phyloP scores from a whole-genome alignment of 805 yeast genomes.

The Lipomyces chichibuensis region DNA sequence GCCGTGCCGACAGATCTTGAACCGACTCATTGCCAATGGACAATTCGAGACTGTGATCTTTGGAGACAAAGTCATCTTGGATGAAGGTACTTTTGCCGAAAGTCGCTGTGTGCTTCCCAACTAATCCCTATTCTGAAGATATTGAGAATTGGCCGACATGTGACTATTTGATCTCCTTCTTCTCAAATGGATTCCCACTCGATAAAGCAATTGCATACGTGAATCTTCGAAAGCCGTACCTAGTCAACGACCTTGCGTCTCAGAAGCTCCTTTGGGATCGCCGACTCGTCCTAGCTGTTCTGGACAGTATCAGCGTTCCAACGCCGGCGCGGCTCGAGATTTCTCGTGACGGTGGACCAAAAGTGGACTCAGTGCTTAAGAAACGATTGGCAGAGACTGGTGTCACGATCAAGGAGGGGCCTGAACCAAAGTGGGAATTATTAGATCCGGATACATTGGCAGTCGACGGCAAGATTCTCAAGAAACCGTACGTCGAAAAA shows the following conservation, averaged over 20 bases:
- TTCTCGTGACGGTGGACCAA: constrained; percentile 96
- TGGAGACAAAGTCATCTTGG: constrained; percentile 95
- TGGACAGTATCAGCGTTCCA: constrained; percentile 82
- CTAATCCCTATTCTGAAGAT: constrained; percentile 35
- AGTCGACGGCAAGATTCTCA: constrained; percentile 66
- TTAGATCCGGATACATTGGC: constrained; percentile 79
- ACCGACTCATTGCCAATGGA: constrained; percentile 78
- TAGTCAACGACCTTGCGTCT: constrained; percentile 84
- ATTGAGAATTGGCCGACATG: constrained; percentile 99
- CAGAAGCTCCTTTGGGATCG: constrained; percentile 98
- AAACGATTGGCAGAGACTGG: constrained; percentile 64
- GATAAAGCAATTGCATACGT: constrained; percentile 93
- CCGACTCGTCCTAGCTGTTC: constrained; percentile 75
- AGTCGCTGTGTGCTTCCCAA: neutral
- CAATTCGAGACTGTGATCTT: constrained; percentile 96
- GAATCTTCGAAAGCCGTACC: constrained; percentile 83
- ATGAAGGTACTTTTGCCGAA: constrained; percentile 53
- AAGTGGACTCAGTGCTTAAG: constrained; percentile 67
- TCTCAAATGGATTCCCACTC: constrained; percentile 93
- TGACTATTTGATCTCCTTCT: constrained; percentile 89
- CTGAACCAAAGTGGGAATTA: constrained; percentile 73
- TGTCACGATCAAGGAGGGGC: constrained; percentile 49
- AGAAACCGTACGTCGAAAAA: constrained; percentile 94
- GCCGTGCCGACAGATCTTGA: constrained; percentile 90
- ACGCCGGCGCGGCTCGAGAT: constrained; percentile 88